phyloP scores from a whole-genome alignment of 768 basidiomycete species.

The Guyanaporus albipodus region DNA sequence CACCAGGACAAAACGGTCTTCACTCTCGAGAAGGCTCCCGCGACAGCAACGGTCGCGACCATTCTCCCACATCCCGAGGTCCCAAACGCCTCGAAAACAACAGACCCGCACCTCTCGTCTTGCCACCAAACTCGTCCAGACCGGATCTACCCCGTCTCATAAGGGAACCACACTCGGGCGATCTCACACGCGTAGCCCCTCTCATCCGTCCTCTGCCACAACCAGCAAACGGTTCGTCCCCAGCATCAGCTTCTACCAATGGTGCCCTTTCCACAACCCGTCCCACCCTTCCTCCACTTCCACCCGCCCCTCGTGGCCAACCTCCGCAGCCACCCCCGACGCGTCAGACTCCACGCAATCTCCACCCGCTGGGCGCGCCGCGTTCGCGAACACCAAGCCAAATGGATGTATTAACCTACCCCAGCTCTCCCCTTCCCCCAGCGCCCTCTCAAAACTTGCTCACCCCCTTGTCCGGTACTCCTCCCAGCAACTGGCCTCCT shows the following conservation, averaged over 20 bases:
- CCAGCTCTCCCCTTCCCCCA: slow-evolving; percentile 42
- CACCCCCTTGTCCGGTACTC: slow-evolving; percentile 33
- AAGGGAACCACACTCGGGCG: slow-evolving; percentile 53
- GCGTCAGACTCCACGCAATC: slow-evolving; percentile 31
- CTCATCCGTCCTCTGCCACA: slow-evolving; percentile 31
- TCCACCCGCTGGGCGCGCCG: slow-evolving; percentile 33
- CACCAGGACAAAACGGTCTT: slow-evolving; percentile 4
- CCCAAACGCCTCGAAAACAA: slow-evolving; percentile 53
- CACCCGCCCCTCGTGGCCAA: slow-evolving; percentile 64
- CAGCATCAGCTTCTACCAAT: slow-evolving; percentile 28
- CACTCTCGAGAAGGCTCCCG: slow-evolving; percentile 26
- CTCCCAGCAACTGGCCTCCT: slow-evolving; percentile 40
- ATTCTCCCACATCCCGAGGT: slow-evolving; percentile 30
- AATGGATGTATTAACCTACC: slow-evolving; percentile 45
- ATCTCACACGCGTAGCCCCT: slow-evolving; percentile 42
- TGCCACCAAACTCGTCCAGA: slow-evolving; percentile 50
- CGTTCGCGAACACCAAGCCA: slow-evolving; percentile 54
- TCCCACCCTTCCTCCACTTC: slow-evolving; percentile 58
- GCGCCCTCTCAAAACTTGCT: slow-evolving; percentile 34
- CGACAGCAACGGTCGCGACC: slow-evolving; percentile 14
- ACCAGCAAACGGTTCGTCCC: slow-evolving; percentile 16
- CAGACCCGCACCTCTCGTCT: slow-evolving; percentile 79
- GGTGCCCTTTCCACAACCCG: slow-evolving; percentile 33
- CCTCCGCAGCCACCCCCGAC: slow-evolving; percentile 47
- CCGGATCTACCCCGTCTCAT: slow-evolving; percentile 71